phyloP scores from a whole-genome alignment of 208 protist species.

The Acanthamoeba castellanii region DNA sequence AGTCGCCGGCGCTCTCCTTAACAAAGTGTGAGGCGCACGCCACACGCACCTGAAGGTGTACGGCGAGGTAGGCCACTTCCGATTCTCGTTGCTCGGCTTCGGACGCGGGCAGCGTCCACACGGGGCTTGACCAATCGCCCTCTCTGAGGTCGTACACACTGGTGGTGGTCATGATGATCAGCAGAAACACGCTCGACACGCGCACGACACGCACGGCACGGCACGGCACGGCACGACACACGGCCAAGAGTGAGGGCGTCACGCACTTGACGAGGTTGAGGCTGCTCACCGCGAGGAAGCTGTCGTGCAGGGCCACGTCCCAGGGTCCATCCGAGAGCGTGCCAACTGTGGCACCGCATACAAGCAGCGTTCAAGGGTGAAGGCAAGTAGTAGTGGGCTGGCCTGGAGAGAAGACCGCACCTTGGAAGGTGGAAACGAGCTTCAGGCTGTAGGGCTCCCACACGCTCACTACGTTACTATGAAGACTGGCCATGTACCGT shows the following conservation, averaged over 20 bases:
- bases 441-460: not conserved
- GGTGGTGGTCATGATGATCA: not conserved
- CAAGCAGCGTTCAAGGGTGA: not conserved
- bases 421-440: not conserved
- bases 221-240: no score
- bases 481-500: not conserved
- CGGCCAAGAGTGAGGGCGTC: not conserved
- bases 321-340: not conserved
- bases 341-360: not conserved
- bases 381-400: not conserved
- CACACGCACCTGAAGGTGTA: not conserved
- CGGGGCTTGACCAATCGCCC: not conserved
- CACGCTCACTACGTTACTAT: not conserved
- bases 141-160: not conserved
- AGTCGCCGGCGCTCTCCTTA: no score
- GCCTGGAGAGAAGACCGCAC: not conserved
- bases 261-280: not conserved
- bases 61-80: not conserved
- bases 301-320: not conserved
- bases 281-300: not conserved
- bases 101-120: not conserved
- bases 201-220: no score
- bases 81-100: not conserved
- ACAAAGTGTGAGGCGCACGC: no score
- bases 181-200: not conserved